phyloP scores from a whole-genome alignment of 2,329 filamentous ascomycete species.

The Juglanconis sp. region DNA sequence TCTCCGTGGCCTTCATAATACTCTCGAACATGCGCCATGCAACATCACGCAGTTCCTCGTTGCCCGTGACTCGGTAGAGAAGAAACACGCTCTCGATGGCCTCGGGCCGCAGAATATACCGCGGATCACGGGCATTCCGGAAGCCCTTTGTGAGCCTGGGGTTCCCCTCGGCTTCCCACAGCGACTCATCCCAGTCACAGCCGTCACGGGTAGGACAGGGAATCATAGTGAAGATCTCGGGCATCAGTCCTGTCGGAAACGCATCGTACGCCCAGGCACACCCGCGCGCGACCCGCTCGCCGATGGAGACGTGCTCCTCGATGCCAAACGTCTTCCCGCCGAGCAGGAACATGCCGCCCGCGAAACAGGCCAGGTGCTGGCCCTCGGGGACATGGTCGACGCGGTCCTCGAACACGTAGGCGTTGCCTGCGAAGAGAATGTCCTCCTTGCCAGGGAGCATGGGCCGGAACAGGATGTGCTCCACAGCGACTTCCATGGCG shows the following conservation, averaged over 20 bases:
- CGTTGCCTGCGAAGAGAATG: conserved; percentile 58
- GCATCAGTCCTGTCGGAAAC: conserved; percentile 57
- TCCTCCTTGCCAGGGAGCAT: conserved; percentile 60
- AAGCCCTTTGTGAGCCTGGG: conserved; percentile 27
- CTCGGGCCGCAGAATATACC: conserved; percentile 63
- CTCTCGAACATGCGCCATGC: conserved; percentile 76
- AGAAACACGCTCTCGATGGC: conserved; percentile 73
- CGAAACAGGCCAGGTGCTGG: conserved; percentile 46
- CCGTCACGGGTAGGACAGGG: conserved; percentile 36
- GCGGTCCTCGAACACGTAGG: conserved; percentile 23
- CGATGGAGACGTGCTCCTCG: conserved; percentile 43
- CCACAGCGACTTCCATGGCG: conserved; percentile 56
- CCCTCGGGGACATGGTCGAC: conserved; percentile 30
- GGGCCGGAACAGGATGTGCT: conserved; percentile 67
- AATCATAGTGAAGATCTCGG: conserved; percentile 49
- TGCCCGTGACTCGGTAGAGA: conserved; percentile 75
- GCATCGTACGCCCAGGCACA: conserved; percentile 57
- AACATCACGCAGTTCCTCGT: conserved; percentile 68
- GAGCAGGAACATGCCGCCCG: conserved; percentile 46
- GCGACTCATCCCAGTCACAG: conserved; percentile 33
- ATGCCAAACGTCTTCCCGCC: conserved; percentile 43
- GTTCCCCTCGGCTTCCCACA: conserved; percentile 29
- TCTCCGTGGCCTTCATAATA: conserved; percentile 59
- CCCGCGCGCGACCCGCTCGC: conserved; percentile 47
- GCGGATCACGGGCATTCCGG: conserved; percentile 24